Conservation (phyloP, 2,329 filamentous ascomycete species). For the Colletotrichum chrysophilum region DNA sequence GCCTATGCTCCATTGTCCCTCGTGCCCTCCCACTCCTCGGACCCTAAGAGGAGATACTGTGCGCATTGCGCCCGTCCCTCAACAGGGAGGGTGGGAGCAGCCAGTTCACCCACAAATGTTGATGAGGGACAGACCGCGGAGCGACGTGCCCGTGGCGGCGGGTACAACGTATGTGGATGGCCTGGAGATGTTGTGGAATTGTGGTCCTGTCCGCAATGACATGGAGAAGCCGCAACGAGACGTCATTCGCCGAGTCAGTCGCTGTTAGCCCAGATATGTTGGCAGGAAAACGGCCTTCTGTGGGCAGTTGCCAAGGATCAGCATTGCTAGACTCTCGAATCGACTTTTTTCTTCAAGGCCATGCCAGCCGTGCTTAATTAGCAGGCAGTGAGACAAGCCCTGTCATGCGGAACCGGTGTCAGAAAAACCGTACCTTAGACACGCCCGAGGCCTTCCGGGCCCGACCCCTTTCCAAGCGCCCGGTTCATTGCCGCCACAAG, state of each 20-base stretch:
- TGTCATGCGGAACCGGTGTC: background rate
- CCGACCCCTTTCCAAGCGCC: background rate
- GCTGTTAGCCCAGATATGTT: background rate
- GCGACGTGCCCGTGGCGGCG: background rate
- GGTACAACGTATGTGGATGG: slow-evolving; percentile 12
- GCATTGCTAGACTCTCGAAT: background rate
- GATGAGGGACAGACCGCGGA: background rate
- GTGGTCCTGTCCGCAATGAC: background rate
- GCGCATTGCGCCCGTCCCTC: background rate
- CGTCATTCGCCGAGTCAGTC: slow-evolving; percentile 12
- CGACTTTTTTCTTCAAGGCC: background rate
- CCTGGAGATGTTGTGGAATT: slow-evolving; percentile 3
- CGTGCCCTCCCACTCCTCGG: background rate
- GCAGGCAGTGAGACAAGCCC: slow-evolving; percentile 1
- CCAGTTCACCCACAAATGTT: background rate
- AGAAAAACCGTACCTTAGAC: background rate
- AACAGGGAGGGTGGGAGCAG: background rate
- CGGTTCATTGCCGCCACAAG: background rate
- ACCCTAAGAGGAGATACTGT: background rate
- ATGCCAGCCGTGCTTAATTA: background rate
- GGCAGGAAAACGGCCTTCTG: background rate
- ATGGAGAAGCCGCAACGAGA: background rate
- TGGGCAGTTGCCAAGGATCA: background rate
- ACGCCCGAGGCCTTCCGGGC: slow-evolving; percentile 2
- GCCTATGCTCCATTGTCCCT: background rate